Evolutionary conservation across 768 basidiomycete species (phyloP).

Genomic region (Lactarius evosmus): DNA sequence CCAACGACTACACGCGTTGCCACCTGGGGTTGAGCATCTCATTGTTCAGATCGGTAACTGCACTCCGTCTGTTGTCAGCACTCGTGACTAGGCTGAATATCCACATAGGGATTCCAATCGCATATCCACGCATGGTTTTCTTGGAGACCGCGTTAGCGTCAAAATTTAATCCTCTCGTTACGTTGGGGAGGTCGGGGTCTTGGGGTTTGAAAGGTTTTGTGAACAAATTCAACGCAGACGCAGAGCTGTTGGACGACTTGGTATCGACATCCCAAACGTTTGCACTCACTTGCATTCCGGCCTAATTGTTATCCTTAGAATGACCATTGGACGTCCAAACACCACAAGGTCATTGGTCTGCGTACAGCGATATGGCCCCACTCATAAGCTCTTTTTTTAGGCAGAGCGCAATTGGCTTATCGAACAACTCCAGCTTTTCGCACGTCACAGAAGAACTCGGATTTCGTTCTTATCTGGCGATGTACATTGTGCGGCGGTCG

Average conservation of each 20-base stretch:
- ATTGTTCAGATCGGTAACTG: conserved; percentile 70
- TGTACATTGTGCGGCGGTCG: conserved; percentile 89
- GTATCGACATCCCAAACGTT: conserved; percentile 36
- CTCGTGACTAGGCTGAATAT: conserved; percentile 2
- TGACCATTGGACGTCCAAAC: conserved; percentile 87
- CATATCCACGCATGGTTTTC: conserved; percentile 93
- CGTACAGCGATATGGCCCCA: neutral
- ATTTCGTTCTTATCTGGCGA: conserved; percentile 90
- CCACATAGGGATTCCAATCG: conserved; percentile 65
- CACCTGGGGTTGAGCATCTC: conserved; percentile 71
- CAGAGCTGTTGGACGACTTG: conserved; percentile 91
- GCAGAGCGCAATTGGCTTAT: conserved; percentile 90
- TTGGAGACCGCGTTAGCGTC: conserved; percentile 74
- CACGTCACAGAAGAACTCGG: conserved; percentile 57
- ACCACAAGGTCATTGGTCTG: conserved; percentile 57
- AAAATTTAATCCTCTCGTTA: conserved; percentile 80
- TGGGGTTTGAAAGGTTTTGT: conserved; percentile 75
- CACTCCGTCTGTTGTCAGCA: neutral
- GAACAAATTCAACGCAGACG: conserved; percentile 88
- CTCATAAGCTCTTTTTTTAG: conserved; percentile 40
- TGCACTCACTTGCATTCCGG: conserved; percentile 25
- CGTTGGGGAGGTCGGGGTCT: conserved; percentile 64
- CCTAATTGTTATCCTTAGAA: conserved; percentile 45
- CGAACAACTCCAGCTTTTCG: conserved; percentile 70
- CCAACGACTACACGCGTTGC: conserved; percentile 54